Conservation (phyloP, 768 basidiomycete genomes). For the Rhizopogon salebrosus region DNA sequence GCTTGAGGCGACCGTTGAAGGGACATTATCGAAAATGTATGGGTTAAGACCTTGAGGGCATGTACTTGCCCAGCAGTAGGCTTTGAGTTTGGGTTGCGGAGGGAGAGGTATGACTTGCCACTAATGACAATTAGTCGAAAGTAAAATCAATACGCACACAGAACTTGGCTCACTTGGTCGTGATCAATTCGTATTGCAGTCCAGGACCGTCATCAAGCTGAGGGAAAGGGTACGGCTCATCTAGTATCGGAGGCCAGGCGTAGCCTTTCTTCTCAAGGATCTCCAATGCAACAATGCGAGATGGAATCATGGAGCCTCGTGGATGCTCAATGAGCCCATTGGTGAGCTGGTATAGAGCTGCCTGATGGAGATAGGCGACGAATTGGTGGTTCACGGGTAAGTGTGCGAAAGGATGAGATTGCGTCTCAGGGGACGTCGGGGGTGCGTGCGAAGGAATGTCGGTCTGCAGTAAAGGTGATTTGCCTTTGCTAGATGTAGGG, state of each 20-base stretch:
- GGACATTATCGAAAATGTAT: constrained; percentile 51
- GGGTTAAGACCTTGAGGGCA: constrained; percentile 35
- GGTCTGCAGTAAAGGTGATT: background rate
- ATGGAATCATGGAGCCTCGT: background rate
- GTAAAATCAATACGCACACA: background rate
- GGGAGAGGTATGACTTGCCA: constrained; percentile 44
- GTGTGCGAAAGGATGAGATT: constrained; percentile 4
- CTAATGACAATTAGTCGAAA: constrained; percentile 13
- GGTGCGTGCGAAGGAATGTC: background rate
- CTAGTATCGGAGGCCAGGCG: constrained; percentile 39
- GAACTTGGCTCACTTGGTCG: constrained; percentile 23
- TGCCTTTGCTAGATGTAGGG: background rate
- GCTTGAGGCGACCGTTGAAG: constrained; percentile 35
- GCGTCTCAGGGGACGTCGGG: background rate
- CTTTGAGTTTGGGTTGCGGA: constrained; percentile 36
- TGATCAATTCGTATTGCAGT: constrained; percentile 29
- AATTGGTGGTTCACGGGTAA: constrained; percentile 8
- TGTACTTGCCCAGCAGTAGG: constrained; percentile 61
- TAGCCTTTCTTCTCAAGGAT: constrained; percentile 31
- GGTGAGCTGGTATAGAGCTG: constrained; percentile 16
- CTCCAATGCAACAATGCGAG: constrained; percentile 14
- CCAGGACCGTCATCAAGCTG: constrained; percentile 14
- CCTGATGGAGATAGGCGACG: constrained; percentile 21
- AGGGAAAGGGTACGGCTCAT: constrained; percentile 27
- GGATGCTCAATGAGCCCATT: background rate